Evolutionary conservation across 768 basidiomycete species (phyloP).

Genomic region (Boletellus ananiceps): DNA sequence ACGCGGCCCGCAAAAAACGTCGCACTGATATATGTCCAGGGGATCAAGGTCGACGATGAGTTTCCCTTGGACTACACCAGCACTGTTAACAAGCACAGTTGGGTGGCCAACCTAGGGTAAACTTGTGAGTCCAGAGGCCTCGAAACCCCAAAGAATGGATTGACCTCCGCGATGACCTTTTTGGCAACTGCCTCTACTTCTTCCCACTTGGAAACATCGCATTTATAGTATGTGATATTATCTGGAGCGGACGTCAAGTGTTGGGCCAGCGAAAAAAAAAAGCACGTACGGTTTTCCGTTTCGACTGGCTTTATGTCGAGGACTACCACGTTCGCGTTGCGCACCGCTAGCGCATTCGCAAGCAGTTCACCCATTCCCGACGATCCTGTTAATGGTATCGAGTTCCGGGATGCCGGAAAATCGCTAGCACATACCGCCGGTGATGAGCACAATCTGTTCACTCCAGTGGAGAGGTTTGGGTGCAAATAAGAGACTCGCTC

Average conservation of each 20-base stretch:
- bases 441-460: constrained; percentile 85
- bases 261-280: background rate
- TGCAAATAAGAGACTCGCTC: constrained; percentile 57
- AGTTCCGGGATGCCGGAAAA: background rate
- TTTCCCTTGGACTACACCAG: constrained; percentile 91
- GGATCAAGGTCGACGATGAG: constrained; percentile 72
- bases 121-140: background rate
- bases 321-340: constrained; percentile 80
- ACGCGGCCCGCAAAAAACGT: constrained; percentile 43
- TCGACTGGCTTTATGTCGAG: constrained; percentile 77
- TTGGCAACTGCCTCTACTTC: constrained; percentile 75
- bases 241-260: constrained; percentile 37
- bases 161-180: constrained; percentile 72
- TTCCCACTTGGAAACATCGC: constrained; percentile 87
- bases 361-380: constrained; percentile 87
- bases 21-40: constrained; percentile 76
- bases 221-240: constrained; percentile 81
- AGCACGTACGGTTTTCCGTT: constrained; percentile 65
- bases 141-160: constrained; percentile 2
- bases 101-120: constrained; percentile 70
- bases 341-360: constrained; percentile 80
- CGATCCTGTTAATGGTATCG: constrained; percentile 48
- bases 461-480: constrained; percentile 73
- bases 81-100: constrained; percentile 91
- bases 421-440: constrained; percentile 62